Evolutionary conservation across 768 basidiomycete species (phyloP), one percentile per base, ranked within the genome.

Genomic region (Mycena olivaceomarginata): DNA sequence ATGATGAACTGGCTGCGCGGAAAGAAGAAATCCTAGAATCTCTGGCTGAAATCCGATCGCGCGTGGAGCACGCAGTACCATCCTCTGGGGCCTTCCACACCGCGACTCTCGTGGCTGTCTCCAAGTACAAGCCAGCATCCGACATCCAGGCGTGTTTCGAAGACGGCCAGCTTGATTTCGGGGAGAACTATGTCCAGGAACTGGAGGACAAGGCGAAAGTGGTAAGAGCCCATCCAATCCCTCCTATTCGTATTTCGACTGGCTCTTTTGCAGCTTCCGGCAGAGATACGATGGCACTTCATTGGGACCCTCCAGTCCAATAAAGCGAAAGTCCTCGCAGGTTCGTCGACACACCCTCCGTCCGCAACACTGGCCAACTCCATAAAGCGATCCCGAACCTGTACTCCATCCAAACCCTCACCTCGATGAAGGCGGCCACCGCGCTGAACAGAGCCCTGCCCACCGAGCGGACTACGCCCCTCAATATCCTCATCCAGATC

Each of bases 141-240:
- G 98, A 99, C 85, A 93, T 99, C 75, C 88, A 93, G 39, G 94
- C 94, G 12, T 95, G 97, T 79, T 96, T 95, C 82, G 90, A 95
- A 66, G 88, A 89, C 16, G 96, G 95, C 0, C 96, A 98, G 78
- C 88, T 93, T 2, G 96, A 98, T 84, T 99, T 99, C 82, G 98
- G 98, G 9, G 98, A 99, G 87, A 99, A 99, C 84, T 99, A 99
- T 82, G 97, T 97, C 13, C 95, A 98, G 80, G 98, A 99, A 81
- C 85, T 99, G 76, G 94, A 93, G 51, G 97, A 96, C 43, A 98
- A 98, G 83, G 96, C 97, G 0, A 87, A 87, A 74, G 87, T 90
- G 81, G 95, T 95, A 83, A 77, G 40, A 56, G 4, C 45, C 91
- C 85, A 62, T 25, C 20, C 9, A 53, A 22, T 57, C 56, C 8